phyloP scores from a whole-genome alignment of 129 eudicot genomes.

The Chrysanthemum seticuspe region DNA sequence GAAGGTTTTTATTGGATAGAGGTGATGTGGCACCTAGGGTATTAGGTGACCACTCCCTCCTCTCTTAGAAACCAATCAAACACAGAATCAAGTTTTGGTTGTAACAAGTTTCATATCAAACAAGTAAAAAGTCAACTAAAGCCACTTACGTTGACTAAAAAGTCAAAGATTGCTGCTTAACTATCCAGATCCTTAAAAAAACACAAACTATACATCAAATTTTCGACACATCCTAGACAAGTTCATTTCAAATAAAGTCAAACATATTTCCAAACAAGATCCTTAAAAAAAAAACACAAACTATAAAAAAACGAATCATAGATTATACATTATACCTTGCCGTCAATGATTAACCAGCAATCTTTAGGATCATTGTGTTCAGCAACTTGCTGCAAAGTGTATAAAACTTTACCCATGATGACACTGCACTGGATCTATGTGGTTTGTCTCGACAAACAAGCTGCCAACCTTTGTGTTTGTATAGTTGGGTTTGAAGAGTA shows the following conservation, averaged over 20 bases:
- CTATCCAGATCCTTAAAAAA: slow-evolving; percentile 16
- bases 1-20: too few species aligned
- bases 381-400: slow-evolving; percentile 66
- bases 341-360: slow-evolving; percentile 82
- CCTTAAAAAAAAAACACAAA: background rate
- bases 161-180: slow-evolving; percentile 10
- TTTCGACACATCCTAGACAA: background rate
- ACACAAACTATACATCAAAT: background rate
- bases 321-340: slow-evolving; percentile 52
- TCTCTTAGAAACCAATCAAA: too few species aligned
- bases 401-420: slow-evolving; percentile 36
- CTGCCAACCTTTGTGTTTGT: background rate
- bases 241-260: too few species aligned
- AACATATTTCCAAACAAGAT: background rate
- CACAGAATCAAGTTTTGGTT: too few species aligned
- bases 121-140: background rate
- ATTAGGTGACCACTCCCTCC: too few species aligned
- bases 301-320: background rate
- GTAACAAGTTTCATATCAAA: slow-evolving; percentile 8
- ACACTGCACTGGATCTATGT: slow-evolving; percentile 1
- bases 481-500: background rate
- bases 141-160: slow-evolving; percentile 16
- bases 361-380: slow-evolving; percentile 75
- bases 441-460: background rate
- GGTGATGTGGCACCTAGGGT: too few species aligned